Evolutionary conservation across 2,329 filamentous ascomycete species (phyloP).

Genomic region (Torrubiellomyces zombiae): DNA sequence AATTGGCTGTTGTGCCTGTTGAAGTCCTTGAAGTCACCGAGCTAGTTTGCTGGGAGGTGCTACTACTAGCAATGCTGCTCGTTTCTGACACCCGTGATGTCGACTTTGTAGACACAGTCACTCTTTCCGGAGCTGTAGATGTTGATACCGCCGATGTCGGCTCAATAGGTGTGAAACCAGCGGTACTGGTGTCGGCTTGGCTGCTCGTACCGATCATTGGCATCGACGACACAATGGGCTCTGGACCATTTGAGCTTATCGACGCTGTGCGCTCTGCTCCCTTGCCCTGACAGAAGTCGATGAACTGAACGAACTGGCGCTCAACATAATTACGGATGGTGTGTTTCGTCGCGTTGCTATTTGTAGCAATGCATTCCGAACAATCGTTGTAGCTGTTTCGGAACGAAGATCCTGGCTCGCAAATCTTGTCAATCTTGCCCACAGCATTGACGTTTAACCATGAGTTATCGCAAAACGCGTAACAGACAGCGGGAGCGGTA

Average conservation of each 20-base stretch:
- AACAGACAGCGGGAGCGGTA: slow-evolving; percentile 32
- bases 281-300: slow-evolving; percentile 25
- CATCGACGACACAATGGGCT: slow-evolving; percentile 10
- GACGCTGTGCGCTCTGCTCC: slow-evolving; percentile 6
- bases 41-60: no score
- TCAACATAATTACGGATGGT: slow-evolving; percentile 17
- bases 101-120: no score
- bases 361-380: slow-evolving; percentile 19
- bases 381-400: slow-evolving; percentile 19
- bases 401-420: slow-evolving; percentile 26
- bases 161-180: slow-evolving; percentile 9
- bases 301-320: slow-evolving; percentile 24
- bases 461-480: slow-evolving; percentile 31
- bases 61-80: no score
- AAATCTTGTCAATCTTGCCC: slow-evolving; percentile 33
- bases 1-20: no score
- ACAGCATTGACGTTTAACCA: slow-evolving; percentile 29
- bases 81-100: no score
- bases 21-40: no score
- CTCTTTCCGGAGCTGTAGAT: no score
- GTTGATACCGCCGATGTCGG: no score
- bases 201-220: slow-evolving; percentile 9
- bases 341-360: slow-evolving; percentile 11
- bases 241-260: slow-evolving; percentile 5
- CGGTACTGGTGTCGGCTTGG: slow-evolving; percentile 10